These are phyloP conservation scores for Goniomonas avonlea DNA, from an alignment of 78 protist genomes.

Conservation along the genomic window DNA sequence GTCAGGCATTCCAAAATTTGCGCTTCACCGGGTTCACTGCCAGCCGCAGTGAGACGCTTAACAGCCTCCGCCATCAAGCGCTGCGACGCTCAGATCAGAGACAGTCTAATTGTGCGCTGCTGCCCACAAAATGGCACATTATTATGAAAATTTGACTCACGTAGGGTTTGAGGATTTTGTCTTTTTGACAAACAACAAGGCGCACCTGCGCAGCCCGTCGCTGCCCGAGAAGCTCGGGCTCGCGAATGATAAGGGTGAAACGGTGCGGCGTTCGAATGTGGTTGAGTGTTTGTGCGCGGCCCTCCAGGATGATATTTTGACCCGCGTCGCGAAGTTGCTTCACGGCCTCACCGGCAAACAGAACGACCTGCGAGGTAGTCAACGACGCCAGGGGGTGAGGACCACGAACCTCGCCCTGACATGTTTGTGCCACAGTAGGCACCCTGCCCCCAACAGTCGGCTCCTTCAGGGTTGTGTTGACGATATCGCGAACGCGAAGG, in stretches of 20 bases:
- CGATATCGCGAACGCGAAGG: not conserved
- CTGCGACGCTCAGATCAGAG: too few species aligned
- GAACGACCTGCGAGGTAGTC: not conserved
- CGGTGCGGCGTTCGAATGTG: conserved; percentile 16
- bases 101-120: too few species aligned
- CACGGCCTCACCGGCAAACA: conserved; percentile 12
- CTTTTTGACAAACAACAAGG: too few species aligned
- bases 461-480: conserved; percentile 32
- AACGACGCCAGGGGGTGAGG: not conserved
- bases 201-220: conserved; percentile 20
- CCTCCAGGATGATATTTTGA: conserved; percentile 19
- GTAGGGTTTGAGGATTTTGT: too few species aligned
- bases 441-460: conserved; percentile 2
- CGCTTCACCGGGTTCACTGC: too few species aligned
- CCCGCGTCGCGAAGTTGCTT: conserved; percentile 1
- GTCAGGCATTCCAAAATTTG: too few species aligned
- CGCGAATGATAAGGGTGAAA: not conserved
- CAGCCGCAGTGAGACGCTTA: too few species aligned
- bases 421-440: conserved; percentile 26
- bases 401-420: conserved; percentile 10
- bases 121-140: too few species aligned
- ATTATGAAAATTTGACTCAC: too few species aligned
- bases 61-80: too few species aligned
- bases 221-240: not conserved
- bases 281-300: not conserved